Conservation (phyloP, 2,329 filamentous ascomycete species). For the Xylariaceae sp. region DNA sequence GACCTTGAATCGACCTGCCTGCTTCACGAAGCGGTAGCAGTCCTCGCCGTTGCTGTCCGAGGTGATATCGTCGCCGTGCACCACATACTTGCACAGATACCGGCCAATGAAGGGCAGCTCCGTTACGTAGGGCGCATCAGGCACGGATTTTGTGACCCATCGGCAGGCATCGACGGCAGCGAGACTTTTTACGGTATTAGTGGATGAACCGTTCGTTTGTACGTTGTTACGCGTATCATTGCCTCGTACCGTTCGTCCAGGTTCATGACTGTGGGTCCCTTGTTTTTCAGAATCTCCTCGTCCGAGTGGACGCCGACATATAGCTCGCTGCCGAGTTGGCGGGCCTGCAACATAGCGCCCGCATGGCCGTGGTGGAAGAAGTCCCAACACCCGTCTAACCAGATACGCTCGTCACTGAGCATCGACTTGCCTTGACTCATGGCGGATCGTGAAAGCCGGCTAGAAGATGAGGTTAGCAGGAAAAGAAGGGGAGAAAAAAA, state of each 20-base stretch:
- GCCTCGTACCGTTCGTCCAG: conserved; percentile 68
- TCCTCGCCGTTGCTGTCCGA: conserved; percentile 90
- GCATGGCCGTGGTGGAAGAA: conserved; percentile 98
- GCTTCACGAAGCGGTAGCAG: conserved; percentile 97
- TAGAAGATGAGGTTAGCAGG: background rate
- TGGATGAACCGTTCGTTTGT: conserved; percentile 3
- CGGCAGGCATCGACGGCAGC: conserved; percentile 91
- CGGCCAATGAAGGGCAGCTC: conserved; percentile 89
- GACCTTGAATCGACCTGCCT: conserved; percentile 88
- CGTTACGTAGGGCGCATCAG: conserved; percentile 90
- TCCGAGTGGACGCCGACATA: conserved; percentile 93
- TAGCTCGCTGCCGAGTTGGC: conserved; percentile 82
- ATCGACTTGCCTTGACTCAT: conserved; percentile 34
- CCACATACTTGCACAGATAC: conserved; percentile 92
- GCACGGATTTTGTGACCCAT: conserved; percentile 82
- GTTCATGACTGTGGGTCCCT: conserved; percentile 96
- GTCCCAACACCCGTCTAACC: conserved; percentile 99
- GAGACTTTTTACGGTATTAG: conserved; percentile 49
- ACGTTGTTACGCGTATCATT: background rate
- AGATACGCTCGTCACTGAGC: conserved; percentile 69
- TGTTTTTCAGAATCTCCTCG: conserved; percentile 91
- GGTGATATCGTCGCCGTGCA: conserved; percentile 95
- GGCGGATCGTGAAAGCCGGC: background rate
- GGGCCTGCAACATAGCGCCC: conserved; percentile 92
- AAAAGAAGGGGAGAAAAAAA: background rate